Base-by-base conservation (phyloP, 148 eudicot genomes). In the Mesembryanthemum crystallinum region DNA sequence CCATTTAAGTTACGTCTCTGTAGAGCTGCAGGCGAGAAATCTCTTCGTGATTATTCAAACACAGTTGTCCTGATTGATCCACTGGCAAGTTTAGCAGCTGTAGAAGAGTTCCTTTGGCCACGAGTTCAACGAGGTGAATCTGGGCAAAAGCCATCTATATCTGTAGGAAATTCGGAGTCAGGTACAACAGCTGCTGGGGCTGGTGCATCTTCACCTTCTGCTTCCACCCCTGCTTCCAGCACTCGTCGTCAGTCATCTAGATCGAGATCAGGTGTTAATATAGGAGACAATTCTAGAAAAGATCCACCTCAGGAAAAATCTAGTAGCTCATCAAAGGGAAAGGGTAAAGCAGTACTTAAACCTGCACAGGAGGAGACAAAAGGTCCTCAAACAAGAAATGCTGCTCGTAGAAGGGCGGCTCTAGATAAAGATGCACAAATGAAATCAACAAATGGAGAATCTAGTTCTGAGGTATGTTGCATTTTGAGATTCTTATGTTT, bases 61-160 rank as follows among this genome's bases (percentile, higher is more conserved):
- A 96, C 96, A 76, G 86, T 92, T 61, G 98, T 92, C 32, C 82
- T 96, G 45, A 96, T 96, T 83, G 99, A 96, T 91, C 99, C 99
- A 0, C 83, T 96, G 75, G 99, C 99, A 73, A 96, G 91, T 86
- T 85, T 96, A 80, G 90, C 94, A 30, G 98, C 97, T 75, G 94
- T 96, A 59, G 99, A 96, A 77, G 97, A 91, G 27, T 96, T 96
- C 68, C 89, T 96, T n/a, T 96, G 98, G 98, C 89, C 98, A 30
- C 85, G 98, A 75, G 91, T 96, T 67, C 99, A 92, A 78, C 80
- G 98, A 76, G 78, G 89, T 72, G 98, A 96, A 51, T 84, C 98
- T 73, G 91, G 89, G 42, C 96, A 87, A 80, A 95, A 88, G 85
- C 83, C 86, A 49, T 82, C 88, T 18, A 83, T 82, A 13, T 87